Conservation (phyloP, 495 filamentous ascomycete species). For the Trichoderma asperelloides region DNA sequence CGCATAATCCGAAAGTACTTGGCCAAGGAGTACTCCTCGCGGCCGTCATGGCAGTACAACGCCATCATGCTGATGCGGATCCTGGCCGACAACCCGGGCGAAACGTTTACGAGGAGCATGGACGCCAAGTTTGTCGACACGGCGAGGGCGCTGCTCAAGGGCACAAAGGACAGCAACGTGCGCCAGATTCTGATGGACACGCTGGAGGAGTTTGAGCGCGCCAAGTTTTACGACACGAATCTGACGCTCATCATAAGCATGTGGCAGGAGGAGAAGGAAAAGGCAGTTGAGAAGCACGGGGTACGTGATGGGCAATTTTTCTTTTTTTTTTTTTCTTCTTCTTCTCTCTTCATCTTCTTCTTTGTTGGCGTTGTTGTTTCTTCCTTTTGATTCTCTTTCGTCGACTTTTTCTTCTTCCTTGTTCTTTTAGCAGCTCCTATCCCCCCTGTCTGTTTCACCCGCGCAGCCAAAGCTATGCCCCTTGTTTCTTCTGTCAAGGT, state of each 20-base stretch:
- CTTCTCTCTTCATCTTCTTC: background rate
- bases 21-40: constrained; percentile 48
- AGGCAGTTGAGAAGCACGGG: constrained; percentile 34
- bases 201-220: constrained; percentile 59
- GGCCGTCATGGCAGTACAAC: constrained; percentile 80
- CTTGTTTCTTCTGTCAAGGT: too few relatives aligned
- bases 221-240: constrained; percentile 64
- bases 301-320: constrained; percentile 20
- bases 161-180: constrained; percentile 64
- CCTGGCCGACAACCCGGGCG: constrained; percentile 82
- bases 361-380: too few relatives aligned
- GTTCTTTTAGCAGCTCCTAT: too few relatives aligned
- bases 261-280: constrained; percentile 84
- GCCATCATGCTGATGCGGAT: constrained; percentile 94
- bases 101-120: constrained; percentile 76
- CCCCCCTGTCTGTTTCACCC: too few relatives aligned
- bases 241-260: constrained; percentile 59
- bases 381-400: too few relatives aligned
- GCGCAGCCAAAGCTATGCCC: too few relatives aligned
- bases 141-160: constrained; percentile 65
- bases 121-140: constrained; percentile 70
- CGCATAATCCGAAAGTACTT: constrained; percentile 73
- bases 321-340: background rate
- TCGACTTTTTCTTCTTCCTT: too few relatives aligned
- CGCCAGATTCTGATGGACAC: constrained; percentile 82